Conservation (phyloP, 768 basidiomycete species). For the Serendipita sp. region DNA sequence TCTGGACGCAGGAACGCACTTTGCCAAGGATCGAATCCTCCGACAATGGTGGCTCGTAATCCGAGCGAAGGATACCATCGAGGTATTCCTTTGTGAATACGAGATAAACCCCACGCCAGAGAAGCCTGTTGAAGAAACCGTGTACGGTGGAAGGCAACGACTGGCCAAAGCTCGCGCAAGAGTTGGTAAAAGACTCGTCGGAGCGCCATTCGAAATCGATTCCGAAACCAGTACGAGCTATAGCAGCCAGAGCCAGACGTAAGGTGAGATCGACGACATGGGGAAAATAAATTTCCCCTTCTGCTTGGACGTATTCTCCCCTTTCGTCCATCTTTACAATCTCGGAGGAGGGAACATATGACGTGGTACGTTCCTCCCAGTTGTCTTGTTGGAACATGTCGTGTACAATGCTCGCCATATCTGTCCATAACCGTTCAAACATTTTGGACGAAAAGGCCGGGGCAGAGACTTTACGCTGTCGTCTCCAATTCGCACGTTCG, state of each 20-base stretch:
- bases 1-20: too few relatives aligned
- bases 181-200: background rate
- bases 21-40: too few relatives aligned
- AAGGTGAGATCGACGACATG: conserved; percentile 1
- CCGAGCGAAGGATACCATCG: too few relatives aligned
- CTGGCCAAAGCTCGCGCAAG: background rate
- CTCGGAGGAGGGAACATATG: background rate
- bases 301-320: background rate
- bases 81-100: too few relatives aligned
- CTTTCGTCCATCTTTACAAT: background rate
- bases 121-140: too few relatives aligned
- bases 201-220: conserved; percentile 7
- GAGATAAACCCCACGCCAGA: too few relatives aligned
- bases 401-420: background rate
- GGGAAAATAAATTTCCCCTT: background rate
- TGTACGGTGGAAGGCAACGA: background rate
- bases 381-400: background rate
- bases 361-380: background rate
- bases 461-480: background rate
- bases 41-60: too few relatives aligned
- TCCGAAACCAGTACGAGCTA: conserved; percentile 4
- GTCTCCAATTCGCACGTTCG: background rate
- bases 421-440: background rate
- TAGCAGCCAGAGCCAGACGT: background rate
- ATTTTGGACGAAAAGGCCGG: conserved; percentile 4